Evolutionary conservation across 164 flowering plant genomes (phyloP), one percentile per base, ranked within the genome.

Genomic region (Kingdonia uniflora): DNA sequence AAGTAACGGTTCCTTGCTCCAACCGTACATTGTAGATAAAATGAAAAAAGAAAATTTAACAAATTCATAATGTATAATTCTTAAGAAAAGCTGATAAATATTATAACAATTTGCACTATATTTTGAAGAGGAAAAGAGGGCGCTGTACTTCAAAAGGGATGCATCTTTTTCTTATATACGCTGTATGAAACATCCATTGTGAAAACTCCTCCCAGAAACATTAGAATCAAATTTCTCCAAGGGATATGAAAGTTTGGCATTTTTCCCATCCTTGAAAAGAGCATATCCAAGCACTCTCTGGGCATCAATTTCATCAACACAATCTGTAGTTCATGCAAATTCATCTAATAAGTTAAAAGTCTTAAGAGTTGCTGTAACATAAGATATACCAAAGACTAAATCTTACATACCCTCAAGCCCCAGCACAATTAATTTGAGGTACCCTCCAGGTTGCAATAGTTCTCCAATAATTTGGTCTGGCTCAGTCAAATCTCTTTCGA

Each of bases 381-480:
- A 41, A 42, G 23, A 38, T 7, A 29, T 29, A 29, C 35, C 19
- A 35, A 15, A 24, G 1, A 44, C 10, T 16, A 0, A 12, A 25
- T 52, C 41, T 41, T 51, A 43, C 66, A 29, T 64, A 91, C 98
- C 98, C 66, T 76, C 72, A 65, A 91, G 77, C 57, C 96, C n/a
- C 60, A 91, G 61, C 60, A 87, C 98, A 45, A 79, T 64, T 62
- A 91, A 65, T 65, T 91, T 91, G 55, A 91, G 82, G 65, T 87
- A 91, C 52, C 98, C 98, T 33, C 98, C 98, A 8, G 98, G 96
- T 56, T 91, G 98, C 56, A 91, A 69, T 43, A 91, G 71, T 62
- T 91, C 98, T 26, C 98, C 98, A 66, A 87, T 96, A 62, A 91
- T 91, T 53, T 96, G 62, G 55, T 85, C 90, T 49, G 96, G 97